Evolutionary conservation across 495 filamentous ascomycete species (phyloP), one percentile per base, ranked within the genome.

Genomic region (Neurospora intermedia): DNA sequence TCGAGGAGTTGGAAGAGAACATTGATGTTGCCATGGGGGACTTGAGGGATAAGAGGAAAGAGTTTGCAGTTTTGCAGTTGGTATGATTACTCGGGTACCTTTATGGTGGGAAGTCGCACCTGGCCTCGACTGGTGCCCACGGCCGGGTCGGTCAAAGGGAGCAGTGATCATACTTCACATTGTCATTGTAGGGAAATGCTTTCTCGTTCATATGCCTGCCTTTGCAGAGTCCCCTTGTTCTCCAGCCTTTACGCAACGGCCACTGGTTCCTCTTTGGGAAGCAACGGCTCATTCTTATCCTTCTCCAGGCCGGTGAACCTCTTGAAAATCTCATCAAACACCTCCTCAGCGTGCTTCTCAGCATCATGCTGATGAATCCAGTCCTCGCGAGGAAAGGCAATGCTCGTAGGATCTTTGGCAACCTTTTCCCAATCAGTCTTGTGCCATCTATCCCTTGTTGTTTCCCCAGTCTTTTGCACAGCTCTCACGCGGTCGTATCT

Each of bases 351-450:
- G 72, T 89, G 81, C 76, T 83, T 86, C 81, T 88, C 87, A 1
- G 86, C 83, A 70, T 89, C 87, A 74, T 85, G 84, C 1, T 77
- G 70, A 70, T 88, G 86, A n/a, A 89, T 87, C 87, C 87, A 89
- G 62, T 62, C 54, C 73, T 88, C 85, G 0, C 87, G 79, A 10
- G 85, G 87, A 38, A 89, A 82, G 46, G 83, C 82, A 69, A 89
- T 85, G 38, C 82, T 88, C 77, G 83, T 81, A 0, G 86, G 86
- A 72, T 87, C 81, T 71, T 82, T 76, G 69, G 81, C 82, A 5
- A 87, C 86, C 76, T 85, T 83, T 18, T 81, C 81, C 86, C 86
- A 88, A 73, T 88, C 85, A 1, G 85, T 86, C 78, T 87, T 87
- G 75, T 88, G 86, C 86, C 86, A 88, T 79, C 84, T 82, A 74